Conservation (phyloP, 805 yeast genomes). For the Starmera amethionina region DNA sequence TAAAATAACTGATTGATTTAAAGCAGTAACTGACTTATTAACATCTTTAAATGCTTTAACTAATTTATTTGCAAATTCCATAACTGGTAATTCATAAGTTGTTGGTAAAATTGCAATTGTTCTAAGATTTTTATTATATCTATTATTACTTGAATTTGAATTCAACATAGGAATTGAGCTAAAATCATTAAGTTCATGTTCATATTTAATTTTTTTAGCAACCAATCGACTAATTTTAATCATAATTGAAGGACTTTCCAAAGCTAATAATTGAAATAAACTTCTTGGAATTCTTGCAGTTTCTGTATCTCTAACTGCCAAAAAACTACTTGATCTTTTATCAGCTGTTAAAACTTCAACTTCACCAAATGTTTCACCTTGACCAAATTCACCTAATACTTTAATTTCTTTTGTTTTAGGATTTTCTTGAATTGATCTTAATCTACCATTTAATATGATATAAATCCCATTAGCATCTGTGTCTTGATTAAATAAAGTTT, state of each 20-base stretch:
- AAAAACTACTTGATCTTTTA: slow-evolving; percentile 54
- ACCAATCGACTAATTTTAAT: slow-evolving; percentile 82
- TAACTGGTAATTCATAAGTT: slow-evolving; percentile 72
- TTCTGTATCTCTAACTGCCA: slow-evolving; percentile 91
- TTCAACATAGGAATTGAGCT: background rate
- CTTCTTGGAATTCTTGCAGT: slow-evolving; percentile 88
- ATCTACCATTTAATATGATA: slow-evolving; percentile 79
- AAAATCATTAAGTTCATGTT: slow-evolving; percentile 3
- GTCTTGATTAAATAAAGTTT: slow-evolving; percentile 68
- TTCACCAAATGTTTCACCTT: slow-evolving; percentile 92
- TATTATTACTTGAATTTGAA: background rate
- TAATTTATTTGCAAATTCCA: slow-evolving; percentile 70
- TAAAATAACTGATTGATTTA: slow-evolving; percentile 77
- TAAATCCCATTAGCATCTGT: slow-evolving; percentile 87
- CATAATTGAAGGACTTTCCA: slow-evolving; percentile 83
- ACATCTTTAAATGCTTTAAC: slow-evolving; percentile 62
- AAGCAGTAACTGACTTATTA: slow-evolving; percentile 62
- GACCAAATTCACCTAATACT: slow-evolving; percentile 73
- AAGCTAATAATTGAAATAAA: slow-evolving; percentile 73
- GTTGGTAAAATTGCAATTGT: slow-evolving; percentile 83
- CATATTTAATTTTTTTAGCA: slow-evolving; percentile 42
- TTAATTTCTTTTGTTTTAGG: slow-evolving; percentile 17
- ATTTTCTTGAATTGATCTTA: slow-evolving; percentile 40
- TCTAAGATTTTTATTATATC: slow-evolving; percentile 40
- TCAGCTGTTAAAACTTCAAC: slow-evolving; percentile 85